Conservation (phyloP, 345 rosid genomes). For the Bruguiera parviflora region DNA sequence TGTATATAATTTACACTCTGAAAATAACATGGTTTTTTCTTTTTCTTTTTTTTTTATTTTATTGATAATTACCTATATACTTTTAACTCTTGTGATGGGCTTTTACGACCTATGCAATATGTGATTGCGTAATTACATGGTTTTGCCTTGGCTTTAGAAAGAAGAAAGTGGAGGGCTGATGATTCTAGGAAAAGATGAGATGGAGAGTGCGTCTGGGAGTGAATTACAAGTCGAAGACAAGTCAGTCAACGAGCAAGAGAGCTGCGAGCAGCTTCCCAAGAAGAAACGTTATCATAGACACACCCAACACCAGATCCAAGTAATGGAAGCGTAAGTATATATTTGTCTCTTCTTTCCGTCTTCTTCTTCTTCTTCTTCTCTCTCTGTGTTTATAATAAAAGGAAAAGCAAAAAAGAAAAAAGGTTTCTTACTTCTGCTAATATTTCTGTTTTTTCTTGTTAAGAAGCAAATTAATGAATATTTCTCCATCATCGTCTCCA, state of each 20-base stretch:
- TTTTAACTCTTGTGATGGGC: too few species aligned
- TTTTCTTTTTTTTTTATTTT: not conserved
- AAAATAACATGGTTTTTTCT: not conserved
- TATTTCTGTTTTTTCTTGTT: not conserved
- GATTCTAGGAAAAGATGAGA: conserved; percentile 56
- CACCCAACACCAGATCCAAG: conserved; percentile 91
- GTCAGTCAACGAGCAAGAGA: conserved; percentile 63
- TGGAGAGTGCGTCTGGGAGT: conserved; percentile 79
- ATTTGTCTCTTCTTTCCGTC: not conserved
- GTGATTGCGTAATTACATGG: not conserved
- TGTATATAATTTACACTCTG: too few species aligned
- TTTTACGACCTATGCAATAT: not conserved
- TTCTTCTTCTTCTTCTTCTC: not conserved
- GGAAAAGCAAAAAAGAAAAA: too few species aligned
- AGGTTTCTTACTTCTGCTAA: too few species aligned
- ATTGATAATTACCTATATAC: too few species aligned
- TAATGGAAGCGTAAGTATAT: conserved; percentile 84
- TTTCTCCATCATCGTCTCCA: not conserved
- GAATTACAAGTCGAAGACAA: conserved; percentile 62
- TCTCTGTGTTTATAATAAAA: too few species aligned
- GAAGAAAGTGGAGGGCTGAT: conserved; percentile 55
- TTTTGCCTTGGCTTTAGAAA: conserved; percentile 32
- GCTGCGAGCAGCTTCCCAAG: conserved; percentile 44
- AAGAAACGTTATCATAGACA: conserved; percentile 94
- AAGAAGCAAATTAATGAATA: not conserved